Percentiles rank a stretch among this genome's conserved stretches.
Evolutionary conservation across 2,329 filamentous ascomycete genomes (phyloP).

Genomic region (Elsinoe australis): DNA sequence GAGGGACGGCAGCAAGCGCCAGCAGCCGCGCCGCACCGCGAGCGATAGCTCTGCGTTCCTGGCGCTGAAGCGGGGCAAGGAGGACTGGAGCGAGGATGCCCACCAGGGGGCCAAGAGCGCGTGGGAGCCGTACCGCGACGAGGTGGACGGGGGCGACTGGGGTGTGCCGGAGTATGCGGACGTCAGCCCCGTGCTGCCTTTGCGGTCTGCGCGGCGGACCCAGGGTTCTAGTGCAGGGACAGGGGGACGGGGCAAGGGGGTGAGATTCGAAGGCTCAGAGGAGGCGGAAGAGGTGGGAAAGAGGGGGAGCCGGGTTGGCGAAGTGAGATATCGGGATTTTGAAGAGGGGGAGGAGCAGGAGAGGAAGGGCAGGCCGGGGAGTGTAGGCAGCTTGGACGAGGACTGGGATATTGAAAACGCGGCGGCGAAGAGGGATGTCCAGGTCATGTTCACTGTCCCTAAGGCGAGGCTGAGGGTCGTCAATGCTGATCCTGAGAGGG

Average conservation of each 20-base stretch:
- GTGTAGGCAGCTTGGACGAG: constrained; percentile 30
- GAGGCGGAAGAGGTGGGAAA: not conserved
- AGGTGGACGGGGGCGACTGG: constrained; percentile 30
- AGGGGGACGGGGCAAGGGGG: constrained; percentile 49
- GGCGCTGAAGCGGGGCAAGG: constrained; percentile 35
- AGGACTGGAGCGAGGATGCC: constrained; percentile 30
- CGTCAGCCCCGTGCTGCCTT: not conserved
- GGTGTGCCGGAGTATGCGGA: constrained; percentile 19
- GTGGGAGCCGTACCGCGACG: constrained; percentile 28
- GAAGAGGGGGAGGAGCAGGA: constrained; percentile 44
- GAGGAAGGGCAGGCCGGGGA: constrained; percentile 18
- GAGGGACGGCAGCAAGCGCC: not conserved
- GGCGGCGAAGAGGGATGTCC: constrained; percentile 41
- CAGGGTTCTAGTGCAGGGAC: constrained; percentile 16
- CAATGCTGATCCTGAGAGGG: constrained; percentile 56
- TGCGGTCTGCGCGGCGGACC: constrained; percentile 18
- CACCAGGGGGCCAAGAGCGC: constrained; percentile 19
- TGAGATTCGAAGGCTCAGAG: not conserved
- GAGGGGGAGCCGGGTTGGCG: constrained; percentile 33
- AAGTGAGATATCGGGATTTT: constrained; percentile 64
- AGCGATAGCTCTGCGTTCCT: constrained; percentile 39
- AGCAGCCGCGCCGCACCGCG: constrained; percentile 35
- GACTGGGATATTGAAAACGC: constrained; percentile 47
- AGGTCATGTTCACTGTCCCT: constrained; percentile 83
- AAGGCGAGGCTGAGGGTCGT: constrained; percentile 82